These are phyloP conservation scores for Lactarius quietus DNA, from an alignment of 768 basidiomycete genomes.

Conservation along the genomic window DNA sequence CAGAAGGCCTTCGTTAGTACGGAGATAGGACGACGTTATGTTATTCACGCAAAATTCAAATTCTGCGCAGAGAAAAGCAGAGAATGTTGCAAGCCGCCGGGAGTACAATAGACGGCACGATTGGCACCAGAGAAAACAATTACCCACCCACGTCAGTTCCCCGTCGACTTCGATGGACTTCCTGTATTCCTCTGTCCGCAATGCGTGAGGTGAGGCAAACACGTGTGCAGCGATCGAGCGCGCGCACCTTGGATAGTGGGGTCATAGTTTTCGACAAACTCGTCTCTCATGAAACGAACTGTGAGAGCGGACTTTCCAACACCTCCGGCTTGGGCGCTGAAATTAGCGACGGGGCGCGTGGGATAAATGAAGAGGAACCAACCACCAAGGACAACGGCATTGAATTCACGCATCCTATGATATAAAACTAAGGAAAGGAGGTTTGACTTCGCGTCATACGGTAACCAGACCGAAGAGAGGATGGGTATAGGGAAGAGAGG, in stretches of 20 bases:
- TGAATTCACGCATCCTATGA: constrained; percentile 60
- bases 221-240: neutral
- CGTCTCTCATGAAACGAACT: constrained; percentile 69
- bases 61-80: neutral
- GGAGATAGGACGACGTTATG: neutral
- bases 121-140: constrained; percentile 10
- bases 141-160: constrained; percentile 54
- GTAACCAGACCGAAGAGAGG: constrained; percentile 19
- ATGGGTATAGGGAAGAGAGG: constrained; percentile 1
- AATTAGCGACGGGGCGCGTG: neutral
- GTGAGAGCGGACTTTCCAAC: constrained; percentile 88
- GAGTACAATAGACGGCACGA: constrained; percentile 6
- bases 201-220: constrained; percentile 2
- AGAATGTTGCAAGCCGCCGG: neutral
- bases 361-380: constrained; percentile 28
- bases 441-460: constrained; percentile 22
- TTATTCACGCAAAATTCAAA: neutral
- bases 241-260: constrained; percentile 77
- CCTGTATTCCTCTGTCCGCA: constrained; percentile 61
- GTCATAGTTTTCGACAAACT: constrained; percentile 74
- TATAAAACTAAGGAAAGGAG: constrained; percentile 20
- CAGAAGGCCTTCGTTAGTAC: neutral
- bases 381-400: constrained; percentile 81
- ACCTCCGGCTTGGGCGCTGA: constrained; percentile 59
- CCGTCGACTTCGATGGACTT: constrained; percentile 64